phyloP scores from a whole-genome alignment of 768 basidiomycete genomes.

The Boletus reticulatus region DNA sequence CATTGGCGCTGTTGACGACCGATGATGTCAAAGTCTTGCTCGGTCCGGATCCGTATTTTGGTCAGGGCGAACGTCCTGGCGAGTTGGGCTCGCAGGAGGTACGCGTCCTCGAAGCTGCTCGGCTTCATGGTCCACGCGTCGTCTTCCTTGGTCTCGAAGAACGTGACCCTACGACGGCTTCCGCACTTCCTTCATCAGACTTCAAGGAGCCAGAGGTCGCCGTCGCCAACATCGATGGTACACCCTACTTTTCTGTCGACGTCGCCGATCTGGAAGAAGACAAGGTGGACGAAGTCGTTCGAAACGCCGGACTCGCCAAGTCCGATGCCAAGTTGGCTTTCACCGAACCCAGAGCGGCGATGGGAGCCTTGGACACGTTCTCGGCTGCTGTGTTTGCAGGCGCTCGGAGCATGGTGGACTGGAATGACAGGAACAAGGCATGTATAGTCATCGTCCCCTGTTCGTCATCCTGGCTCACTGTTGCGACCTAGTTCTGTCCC shows the following conservation, averaged over 20 bases:
- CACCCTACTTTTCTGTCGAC: slow-evolving; percentile 84
- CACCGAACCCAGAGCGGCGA: slow-evolving; percentile 60
- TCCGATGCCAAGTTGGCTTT: slow-evolving; percentile 50
- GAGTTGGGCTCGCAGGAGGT: slow-evolving; percentile 25
- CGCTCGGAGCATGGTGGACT: slow-evolving; percentile 83
- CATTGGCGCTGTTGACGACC: slow-evolving; percentile 56
- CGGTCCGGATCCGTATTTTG: slow-evolving; percentile 66
- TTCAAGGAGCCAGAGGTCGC: slow-evolving; percentile 55
- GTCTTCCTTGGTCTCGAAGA: slow-evolving; percentile 85
- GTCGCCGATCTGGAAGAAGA: slow-evolving; percentile 50
- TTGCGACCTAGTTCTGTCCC: slow-evolving; percentile 71
- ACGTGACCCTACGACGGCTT: slow-evolving; percentile 38
- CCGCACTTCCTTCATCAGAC: slow-evolving; percentile 63
- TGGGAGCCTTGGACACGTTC: slow-evolving; percentile 55
- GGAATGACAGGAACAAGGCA: slow-evolving; percentile 89
- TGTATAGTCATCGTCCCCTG: not conserved
- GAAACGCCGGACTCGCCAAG: slow-evolving; percentile 35
- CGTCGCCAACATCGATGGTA: slow-evolving; percentile 67
- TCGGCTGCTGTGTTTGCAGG: slow-evolving; percentile 75
- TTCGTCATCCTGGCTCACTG: not conserved
- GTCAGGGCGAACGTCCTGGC: slow-evolving; percentile 55
- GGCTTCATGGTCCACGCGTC: slow-evolving; percentile 57
- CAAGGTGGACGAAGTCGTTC: slow-evolving; percentile 42
- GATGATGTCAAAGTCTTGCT: slow-evolving; percentile 62
- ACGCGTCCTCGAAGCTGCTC: slow-evolving; percentile 48